Evolutionary conservation across 306 rosid species (phyloP).

Genomic region (Lathyrus tuberosus): DNA sequence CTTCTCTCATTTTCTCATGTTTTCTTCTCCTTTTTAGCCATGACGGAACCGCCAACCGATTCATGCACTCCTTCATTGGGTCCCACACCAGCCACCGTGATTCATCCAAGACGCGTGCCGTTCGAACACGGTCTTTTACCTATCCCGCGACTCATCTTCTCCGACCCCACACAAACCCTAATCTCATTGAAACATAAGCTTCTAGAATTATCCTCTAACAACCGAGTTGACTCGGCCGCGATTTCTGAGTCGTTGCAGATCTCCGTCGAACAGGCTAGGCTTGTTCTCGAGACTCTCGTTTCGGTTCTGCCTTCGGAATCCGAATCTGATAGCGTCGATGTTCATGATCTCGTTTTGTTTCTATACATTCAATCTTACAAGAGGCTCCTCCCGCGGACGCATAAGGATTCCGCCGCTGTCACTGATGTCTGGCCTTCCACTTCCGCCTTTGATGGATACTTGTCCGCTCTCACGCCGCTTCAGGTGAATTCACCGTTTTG

Average conservation of each 20-base stretch:
- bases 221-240: slow-evolving; percentile 58
- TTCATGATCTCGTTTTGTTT: slow-evolving; percentile 83
- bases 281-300: slow-evolving; percentile 80
- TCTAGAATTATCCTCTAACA: slow-evolving; percentile 50
- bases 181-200: slow-evolving; percentile 79
- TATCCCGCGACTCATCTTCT: slow-evolving; percentile 77
- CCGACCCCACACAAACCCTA: slow-evolving; percentile 98
- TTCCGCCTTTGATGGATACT: slow-evolving; percentile 97
- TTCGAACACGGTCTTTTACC: slow-evolving; percentile 96
- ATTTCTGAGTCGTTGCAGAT: slow-evolving; percentile 88
- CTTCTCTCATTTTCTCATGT: slow-evolving; percentile 4
- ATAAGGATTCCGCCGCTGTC: slow-evolving; percentile 94
- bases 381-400: slow-evolving; percentile 87
- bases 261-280: slow-evolving; percentile 81
- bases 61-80: slow-evolving; percentile 56
- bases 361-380: slow-evolving; percentile 95
- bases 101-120: slow-evolving; percentile 88
- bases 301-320: slow-evolving; percentile 73
- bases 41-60: slow-evolving; percentile 74
- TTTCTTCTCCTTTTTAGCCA: slow-evolving; percentile 46
- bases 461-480: slow-evolving; percentile 96
- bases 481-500: slow-evolving; percentile 61
- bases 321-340: slow-evolving; percentile 68
- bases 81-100: slow-evolving; percentile 44
- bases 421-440: slow-evolving; percentile 99